Conservation (phyloP, 495 filamentous ascomycete genomes). For the Glarea lozoyensis region DNA sequence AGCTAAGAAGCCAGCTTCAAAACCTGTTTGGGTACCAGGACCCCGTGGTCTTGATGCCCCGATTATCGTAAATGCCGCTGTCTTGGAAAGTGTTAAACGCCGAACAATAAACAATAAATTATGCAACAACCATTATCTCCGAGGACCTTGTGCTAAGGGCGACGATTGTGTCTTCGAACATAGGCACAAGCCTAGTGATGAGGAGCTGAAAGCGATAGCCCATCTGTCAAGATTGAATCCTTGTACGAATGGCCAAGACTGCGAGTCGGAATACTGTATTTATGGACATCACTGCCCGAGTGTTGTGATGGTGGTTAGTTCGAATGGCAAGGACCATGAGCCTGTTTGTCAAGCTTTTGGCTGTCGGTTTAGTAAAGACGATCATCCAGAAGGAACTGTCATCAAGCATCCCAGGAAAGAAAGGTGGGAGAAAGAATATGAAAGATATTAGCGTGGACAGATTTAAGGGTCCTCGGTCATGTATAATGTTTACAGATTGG, state of each 20-base stretch:
- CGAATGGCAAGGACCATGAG: constrained; percentile 19
- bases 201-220: constrained; percentile 58
- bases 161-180: constrained; percentile 70
- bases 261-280: constrained; percentile 69
- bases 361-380: constrained; percentile 37
- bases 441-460: constrained; percentile 14
- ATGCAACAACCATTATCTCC: constrained; percentile 79
- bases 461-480: no score
- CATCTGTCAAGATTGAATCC: constrained; percentile 71
- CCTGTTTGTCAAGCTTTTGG: constrained; percentile 32
- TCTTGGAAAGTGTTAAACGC: constrained; percentile 67
- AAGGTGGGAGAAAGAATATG: constrained; percentile 15
- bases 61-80: constrained; percentile 40
- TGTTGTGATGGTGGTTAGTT: background rate
- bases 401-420: constrained; percentile 27
- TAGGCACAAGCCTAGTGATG: constrained; percentile 55
- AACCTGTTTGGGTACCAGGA: constrained; percentile 40
- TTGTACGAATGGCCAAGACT: constrained; percentile 64
- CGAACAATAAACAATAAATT: constrained; percentile 67
- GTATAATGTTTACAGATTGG: no score
- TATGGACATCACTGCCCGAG: constrained; percentile 58
- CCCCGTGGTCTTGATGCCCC: constrained; percentile 39
- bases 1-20: constrained; percentile 22
- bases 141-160: constrained; percentile 63
- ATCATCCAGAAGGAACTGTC: constrained; percentile 41